A percentile compares a stretch with the other conserved stretches of the same genome.
phyloP scores from a whole-genome alignment of 2,329 filamentous ascomycete species.

The Harringtonia aguacate region DNA sequence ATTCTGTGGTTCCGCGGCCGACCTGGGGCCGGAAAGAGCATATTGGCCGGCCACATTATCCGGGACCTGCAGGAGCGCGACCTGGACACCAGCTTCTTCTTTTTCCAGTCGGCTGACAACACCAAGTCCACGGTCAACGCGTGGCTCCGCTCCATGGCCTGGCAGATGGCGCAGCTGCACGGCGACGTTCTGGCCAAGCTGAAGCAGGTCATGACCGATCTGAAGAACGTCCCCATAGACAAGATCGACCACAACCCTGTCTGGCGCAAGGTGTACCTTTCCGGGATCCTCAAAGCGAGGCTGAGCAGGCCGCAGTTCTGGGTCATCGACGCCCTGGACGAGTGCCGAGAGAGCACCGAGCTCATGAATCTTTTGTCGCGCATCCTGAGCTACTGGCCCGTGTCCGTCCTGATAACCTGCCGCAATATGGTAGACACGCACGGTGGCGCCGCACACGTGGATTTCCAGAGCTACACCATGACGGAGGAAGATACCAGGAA shows the following conservation, averaged over 20 bases:
- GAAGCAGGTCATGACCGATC: conserved; percentile 5
- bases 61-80: conserved; percentile 6
- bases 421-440: conserved; percentile 12
- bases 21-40: conserved; percentile 14
- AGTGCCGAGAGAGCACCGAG: conserved; percentile 14
- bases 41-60: conserved; percentile 10
- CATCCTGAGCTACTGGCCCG: conserved; percentile 14
- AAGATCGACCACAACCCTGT: conserved; percentile 14
- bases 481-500: conserved; percentile 12
- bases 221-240: conserved; percentile 11
- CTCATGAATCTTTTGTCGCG: conserved; percentile 15
- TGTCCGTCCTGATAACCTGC: conserved; percentile 18
- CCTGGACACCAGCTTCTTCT: conserved; percentile 12
- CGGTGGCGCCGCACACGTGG: not conserved
- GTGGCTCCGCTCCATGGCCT: conserved; percentile 18
- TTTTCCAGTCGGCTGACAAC: conserved; percentile 10
- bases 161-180: conserved; percentile 20
- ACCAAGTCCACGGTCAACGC: conserved; percentile 27
- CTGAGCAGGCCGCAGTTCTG: conserved; percentile 17
- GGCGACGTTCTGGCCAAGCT: conserved; percentile 8
- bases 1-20: conserved; percentile 13
- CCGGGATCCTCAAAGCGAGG: conserved; percentile 13
- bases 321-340: conserved; percentile 22
- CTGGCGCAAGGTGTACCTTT: conserved; percentile 17
- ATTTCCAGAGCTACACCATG: conserved; percentile 13